Percentiles rank a stretch among this genome's conserved stretches.
Evolutionary conservation across 805 yeast genomes (phyloP).

Genomic region (Candida namnaoensis): DNA sequence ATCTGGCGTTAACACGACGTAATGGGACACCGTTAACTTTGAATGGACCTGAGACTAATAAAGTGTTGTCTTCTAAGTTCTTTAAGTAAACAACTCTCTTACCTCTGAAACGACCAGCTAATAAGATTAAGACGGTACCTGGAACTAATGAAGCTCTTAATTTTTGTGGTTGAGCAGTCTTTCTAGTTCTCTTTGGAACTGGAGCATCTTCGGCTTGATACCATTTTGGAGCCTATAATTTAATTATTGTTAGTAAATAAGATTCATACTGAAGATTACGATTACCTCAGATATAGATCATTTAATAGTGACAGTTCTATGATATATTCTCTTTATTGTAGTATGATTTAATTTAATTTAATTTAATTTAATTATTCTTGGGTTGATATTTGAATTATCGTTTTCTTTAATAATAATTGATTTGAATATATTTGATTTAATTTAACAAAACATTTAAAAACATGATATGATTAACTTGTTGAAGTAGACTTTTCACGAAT

Average conservation of each 20-base stretch:
- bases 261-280: too few relatives aligned
- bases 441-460: too few relatives aligned
- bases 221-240: slow-evolving; percentile 73
- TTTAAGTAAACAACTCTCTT: slow-evolving; percentile 98
- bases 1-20: slow-evolving; percentile 98
- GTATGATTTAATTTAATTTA: too few relatives aligned
- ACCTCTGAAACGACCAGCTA: slow-evolving; percentile 99
- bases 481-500: too few relatives aligned
- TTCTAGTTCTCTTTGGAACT: slow-evolving; percentile 84
- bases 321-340: too few relatives aligned
- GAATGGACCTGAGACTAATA: slow-evolving; percentile 98
- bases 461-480: too few relatives aligned
- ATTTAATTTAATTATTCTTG: too few relatives aligned
- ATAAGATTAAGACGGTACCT: slow-evolving; percentile 94
- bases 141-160: slow-evolving; percentile 94
- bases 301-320: not conserved
- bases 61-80: slow-evolving; percentile 96
- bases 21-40: slow-evolving; percentile 99
- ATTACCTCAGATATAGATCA: not conserved
- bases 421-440: too few relatives aligned
- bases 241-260: slow-evolving; percentile 3
- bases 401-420: too few relatives aligned
- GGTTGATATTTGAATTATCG: too few relatives aligned
- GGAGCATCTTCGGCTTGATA: slow-evolving; percentile 88
- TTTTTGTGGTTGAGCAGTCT: slow-evolving; percentile 87